Percentiles rank a stretch among this genome's conserved stretches.
These are phyloP conservation scores for Alternaria tenuissima DNA, from an alignment of 2,329 filamentous ascomycete genomes.

Conservation along the genomic window DNA sequence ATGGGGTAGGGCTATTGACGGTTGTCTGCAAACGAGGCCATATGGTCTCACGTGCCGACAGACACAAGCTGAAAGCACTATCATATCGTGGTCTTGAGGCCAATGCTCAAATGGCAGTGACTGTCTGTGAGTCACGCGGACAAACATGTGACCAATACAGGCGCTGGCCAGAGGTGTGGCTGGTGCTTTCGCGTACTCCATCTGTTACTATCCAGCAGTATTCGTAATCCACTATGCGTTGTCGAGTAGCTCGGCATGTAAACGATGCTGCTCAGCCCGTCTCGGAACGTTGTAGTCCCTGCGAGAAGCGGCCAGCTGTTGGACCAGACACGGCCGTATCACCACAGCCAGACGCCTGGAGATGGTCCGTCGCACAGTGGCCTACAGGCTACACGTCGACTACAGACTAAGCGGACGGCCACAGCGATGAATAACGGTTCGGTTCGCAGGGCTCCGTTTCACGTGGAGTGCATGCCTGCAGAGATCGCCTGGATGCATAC, in stretches of 20 bases:
- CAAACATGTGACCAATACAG: slow-evolving; percentile 26
- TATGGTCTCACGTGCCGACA: slow-evolving; percentile 26
- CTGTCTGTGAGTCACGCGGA: slow-evolving; percentile 18
- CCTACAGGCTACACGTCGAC: slow-evolving; percentile 6
- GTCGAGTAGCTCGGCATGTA: slow-evolving; percentile 14
- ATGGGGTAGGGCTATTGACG: slow-evolving; percentile 18
- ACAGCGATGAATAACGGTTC: slow-evolving; percentile 7
- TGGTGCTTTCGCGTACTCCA: slow-evolving; percentile 16
- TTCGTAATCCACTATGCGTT: not conserved
- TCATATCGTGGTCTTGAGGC: not conserved
- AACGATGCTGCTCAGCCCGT: slow-evolving; percentile 14
- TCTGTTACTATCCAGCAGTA: not conserved
- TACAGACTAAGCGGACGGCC: slow-evolving; percentile 10
- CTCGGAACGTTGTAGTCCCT: not conserved
- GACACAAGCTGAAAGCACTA: slow-evolving; percentile 25
- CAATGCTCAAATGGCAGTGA: slow-evolving; percentile 12
- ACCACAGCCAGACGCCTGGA: slow-evolving; percentile 3
- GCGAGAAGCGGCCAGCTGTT: slow-evolving; percentile 8
- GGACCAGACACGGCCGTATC: slow-evolving; percentile 9
- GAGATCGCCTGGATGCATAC: slow-evolving; percentile 12
- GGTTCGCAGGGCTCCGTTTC: slow-evolving; percentile 12
- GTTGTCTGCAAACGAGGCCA: slow-evolving; percentile 10
- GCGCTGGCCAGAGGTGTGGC: slow-evolving; percentile 29
- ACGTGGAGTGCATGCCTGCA: slow-evolving; percentile 19
- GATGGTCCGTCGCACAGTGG: slow-evolving; percentile 6